A percentile compares a stretch with the other conserved stretches of the same genome.
phyloP scores from a whole-genome alignment of 768 basidiomycete genomes.

The Tubosaeta sp. region DNA sequence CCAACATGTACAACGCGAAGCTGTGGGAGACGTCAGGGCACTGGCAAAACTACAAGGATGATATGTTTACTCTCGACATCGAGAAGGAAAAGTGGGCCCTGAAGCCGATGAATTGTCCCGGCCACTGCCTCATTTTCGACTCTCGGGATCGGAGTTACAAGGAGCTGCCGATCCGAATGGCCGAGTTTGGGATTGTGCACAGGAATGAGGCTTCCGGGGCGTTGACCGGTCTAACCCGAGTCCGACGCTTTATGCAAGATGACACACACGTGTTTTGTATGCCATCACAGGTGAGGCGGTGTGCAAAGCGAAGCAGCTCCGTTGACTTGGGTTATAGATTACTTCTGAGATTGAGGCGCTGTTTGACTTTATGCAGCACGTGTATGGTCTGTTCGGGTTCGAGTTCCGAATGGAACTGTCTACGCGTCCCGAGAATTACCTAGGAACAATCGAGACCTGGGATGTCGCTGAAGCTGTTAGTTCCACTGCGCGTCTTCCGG shows the following conservation, averaged over 20 bases:
- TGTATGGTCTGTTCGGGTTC: slow-evolving; percentile 94
- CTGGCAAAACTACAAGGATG: slow-evolving; percentile 97
- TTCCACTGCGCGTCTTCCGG: not conserved
- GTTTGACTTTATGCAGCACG: slow-evolving; percentile 93
- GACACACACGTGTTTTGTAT: slow-evolving; percentile 99
- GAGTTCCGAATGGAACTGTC: slow-evolving; percentile 92
- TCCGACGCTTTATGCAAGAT: slow-evolving; percentile 94
- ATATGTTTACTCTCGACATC: slow-evolving; percentile 92
- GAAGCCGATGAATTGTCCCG: slow-evolving; percentile 99
- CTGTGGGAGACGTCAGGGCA: slow-evolving; percentile 98
- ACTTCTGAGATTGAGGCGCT: slow-evolving; percentile 79
- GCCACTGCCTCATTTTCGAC: slow-evolving; percentile 95
- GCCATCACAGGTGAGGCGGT: slow-evolving; percentile 66
- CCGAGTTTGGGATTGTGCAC: slow-evolving; percentile 97
- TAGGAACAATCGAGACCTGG: slow-evolving; percentile 90
- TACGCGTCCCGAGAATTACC: slow-evolving; percentile 91
- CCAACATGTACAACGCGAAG: slow-evolving; percentile 95
- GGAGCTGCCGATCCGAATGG: slow-evolving; percentile 95
- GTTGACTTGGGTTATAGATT: slow-evolving; percentile 45
- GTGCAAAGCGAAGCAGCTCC: not conserved
- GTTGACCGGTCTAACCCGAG: slow-evolving; percentile 87
- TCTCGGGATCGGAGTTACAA: slow-evolving; percentile 90
- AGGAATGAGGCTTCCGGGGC: slow-evolving; percentile 96
- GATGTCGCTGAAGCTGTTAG: slow-evolving; percentile 77
- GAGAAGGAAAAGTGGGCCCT: slow-evolving; percentile 96